Evolutionary conservation across 108 stramenopile species (phyloP).

Genomic region (Seminavis robusta): DNA sequence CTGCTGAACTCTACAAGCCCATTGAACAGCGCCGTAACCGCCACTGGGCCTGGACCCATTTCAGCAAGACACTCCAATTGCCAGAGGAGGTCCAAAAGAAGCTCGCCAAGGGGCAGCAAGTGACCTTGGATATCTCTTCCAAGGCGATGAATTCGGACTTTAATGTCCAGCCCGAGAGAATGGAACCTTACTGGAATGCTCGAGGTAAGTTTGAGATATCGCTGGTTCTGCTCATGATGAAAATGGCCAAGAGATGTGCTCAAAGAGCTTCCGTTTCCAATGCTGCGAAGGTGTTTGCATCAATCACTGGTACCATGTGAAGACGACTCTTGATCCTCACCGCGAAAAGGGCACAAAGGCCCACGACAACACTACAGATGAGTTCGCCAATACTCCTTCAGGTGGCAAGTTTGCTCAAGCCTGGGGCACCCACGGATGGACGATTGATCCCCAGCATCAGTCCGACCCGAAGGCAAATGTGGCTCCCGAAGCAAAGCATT

Average conservation of each 20-base stretch:
- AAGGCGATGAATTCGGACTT: constrained; percentile 70
- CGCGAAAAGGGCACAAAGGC: constrained; percentile 8
- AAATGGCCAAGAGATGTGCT: too few relatives aligned
- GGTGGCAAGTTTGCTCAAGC: constrained; percentile 20
- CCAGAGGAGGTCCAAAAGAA: constrained; percentile 28
- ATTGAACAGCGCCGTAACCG: constrained; percentile 24
- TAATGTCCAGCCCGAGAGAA: constrained; percentile 72
- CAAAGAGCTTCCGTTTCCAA: too few relatives aligned
- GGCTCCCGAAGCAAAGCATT: neutral
- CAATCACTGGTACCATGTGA: constrained; percentile 67
- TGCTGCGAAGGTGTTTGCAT: too few relatives aligned
- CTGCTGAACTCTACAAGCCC: constrained; percentile 45
- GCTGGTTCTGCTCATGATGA: too few relatives aligned
- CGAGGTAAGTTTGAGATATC: too few relatives aligned
- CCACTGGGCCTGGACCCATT: constrained; percentile 46
- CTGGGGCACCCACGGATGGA: constrained; percentile 30
- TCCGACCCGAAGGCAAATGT: constrained; percentile 2
- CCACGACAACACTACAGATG: neutral
- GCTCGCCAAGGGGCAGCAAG: too few relatives aligned
- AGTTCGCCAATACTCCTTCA: constrained; percentile 33
- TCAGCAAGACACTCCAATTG: constrained; percentile 23
- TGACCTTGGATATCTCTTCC: constrained; percentile 47
- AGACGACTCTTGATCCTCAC: constrained; percentile 28
- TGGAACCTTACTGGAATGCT: constrained; percentile 76
- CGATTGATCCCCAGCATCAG: constrained; percentile 28